Conservation (phyloP, 805 yeast species). For the Zygoascus bituminiphila region DNA sequence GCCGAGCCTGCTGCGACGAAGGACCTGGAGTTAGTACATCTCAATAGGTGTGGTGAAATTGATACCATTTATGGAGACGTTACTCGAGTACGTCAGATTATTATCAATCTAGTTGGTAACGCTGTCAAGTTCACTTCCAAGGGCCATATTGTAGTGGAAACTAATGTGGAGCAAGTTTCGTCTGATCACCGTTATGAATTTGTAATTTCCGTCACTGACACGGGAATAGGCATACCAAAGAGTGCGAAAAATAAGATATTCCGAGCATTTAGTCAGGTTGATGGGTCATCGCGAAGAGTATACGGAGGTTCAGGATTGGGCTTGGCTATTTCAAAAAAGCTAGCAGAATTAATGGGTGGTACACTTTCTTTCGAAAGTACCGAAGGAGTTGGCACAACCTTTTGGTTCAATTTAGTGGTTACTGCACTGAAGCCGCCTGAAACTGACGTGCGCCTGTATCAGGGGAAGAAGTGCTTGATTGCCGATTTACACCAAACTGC, state of each 20-base stretch:
- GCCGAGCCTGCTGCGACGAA: constrained; percentile 40
- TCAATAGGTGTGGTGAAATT: constrained; percentile 35
- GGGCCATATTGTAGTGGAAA: constrained; percentile 37
- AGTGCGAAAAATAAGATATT: constrained; percentile 39
- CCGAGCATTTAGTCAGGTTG: constrained; percentile 49
- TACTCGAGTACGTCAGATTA: constrained; percentile 42
- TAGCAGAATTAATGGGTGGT: constrained; percentile 44
- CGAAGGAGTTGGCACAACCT: constrained; percentile 42
- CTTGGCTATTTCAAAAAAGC: constrained; percentile 40
- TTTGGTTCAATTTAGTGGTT: constrained; percentile 34
- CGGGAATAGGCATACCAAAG: constrained; percentile 47
- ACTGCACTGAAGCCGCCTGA: constrained; percentile 23
- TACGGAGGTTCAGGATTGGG: constrained; percentile 50
- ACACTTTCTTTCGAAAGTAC: constrained; percentile 37
- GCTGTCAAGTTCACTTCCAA: constrained; percentile 42
- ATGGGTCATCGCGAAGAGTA: constrained; percentile 42
- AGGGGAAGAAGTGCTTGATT: constrained; percentile 26
- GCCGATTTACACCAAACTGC: constrained; percentile 30
- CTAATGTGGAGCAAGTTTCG: constrained; percentile 24
- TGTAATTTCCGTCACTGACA: constrained; percentile 36
- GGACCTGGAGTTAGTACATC: constrained; percentile 38
- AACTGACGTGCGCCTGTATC: constrained; percentile 13
- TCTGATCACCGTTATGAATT: constrained; percentile 35
- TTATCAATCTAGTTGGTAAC: constrained; percentile 45
- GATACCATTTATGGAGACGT: constrained; percentile 39